Evolutionary conservation across 768 basidiomycete species (phyloP).

Genomic region (Macrolepiota albuminosa): DNA sequence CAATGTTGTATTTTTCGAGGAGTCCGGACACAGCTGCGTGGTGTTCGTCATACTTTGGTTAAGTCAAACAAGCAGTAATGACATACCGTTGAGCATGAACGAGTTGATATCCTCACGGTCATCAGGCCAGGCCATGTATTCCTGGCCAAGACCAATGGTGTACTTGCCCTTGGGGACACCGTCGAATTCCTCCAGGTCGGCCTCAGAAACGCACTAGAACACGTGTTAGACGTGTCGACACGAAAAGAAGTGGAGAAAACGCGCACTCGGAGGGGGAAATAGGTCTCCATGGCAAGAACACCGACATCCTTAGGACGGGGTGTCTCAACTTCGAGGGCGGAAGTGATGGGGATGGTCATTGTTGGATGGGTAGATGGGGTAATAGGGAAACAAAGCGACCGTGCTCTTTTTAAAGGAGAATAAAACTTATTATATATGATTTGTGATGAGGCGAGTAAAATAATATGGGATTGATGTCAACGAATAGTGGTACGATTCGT

Average conservation of each 20-base stretch:
- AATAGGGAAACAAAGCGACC: constrained; percentile 8
- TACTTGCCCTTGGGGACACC: constrained; percentile 95
- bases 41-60: neutral
- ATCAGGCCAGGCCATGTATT: constrained; percentile 98
- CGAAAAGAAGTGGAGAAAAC: neutral
- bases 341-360: constrained; percentile 38
- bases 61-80: neutral
- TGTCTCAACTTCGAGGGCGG: constrained; percentile 30
- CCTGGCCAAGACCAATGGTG: constrained; percentile 96
- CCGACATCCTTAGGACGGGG: constrained; percentile 90
- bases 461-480: constrained; percentile 26
- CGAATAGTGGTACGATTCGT: constrained; percentile 43
- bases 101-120: constrained; percentile 99
- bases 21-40: constrained; percentile 78
- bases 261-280: constrained; percentile 86
- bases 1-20: constrained; percentile 90
- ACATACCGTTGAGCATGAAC: constrained; percentile 86
- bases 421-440: constrained; percentile 26
- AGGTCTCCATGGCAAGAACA: constrained; percentile 89
- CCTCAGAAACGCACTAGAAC: constrained; percentile 87
- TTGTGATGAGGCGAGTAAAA: constrained; percentile 29
- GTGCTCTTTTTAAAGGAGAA: constrained; percentile 6
- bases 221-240: constrained; percentile 5
- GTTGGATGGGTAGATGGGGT: neutral
- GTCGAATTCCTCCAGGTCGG: constrained; percentile 90